These are phyloP conservation scores for Kazachstania viticola DNA, from an alignment of 805 yeast genomes.

Conservation along the genomic window DNA sequence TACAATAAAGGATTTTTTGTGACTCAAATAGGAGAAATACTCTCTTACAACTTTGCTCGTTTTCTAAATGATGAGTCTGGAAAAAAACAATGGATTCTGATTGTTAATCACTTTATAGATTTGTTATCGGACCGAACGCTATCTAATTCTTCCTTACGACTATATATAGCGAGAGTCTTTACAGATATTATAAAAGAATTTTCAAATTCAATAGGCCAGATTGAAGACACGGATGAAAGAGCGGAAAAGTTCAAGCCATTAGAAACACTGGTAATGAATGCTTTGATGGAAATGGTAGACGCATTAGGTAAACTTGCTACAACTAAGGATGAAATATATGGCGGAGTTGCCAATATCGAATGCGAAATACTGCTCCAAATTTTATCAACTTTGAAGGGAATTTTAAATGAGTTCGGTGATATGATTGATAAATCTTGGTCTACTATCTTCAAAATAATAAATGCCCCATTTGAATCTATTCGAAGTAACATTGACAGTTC, in stretches of 20 bases:
- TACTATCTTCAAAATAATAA: constrained; percentile 46
- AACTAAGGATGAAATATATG: constrained; percentile 25
- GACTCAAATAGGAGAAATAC: constrained; percentile 40
- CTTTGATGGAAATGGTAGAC: constrained; percentile 36
- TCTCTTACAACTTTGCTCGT: constrained; percentile 40
- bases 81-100: constrained; percentile 35
- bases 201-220: constrained; percentile 18
- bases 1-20: constrained; percentile 48
- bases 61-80: constrained; percentile 29
- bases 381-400: constrained; percentile 51
- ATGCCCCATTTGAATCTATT: constrained; percentile 43
- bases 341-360: constrained; percentile 38
- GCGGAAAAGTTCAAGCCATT: constrained; percentile 16
- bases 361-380: constrained; percentile 54
- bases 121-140: constrained; percentile 35
- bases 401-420: constrained; percentile 72
- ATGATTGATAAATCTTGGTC: constrained; percentile 60
- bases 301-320: constrained; percentile 28
- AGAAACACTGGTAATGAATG: constrained; percentile 37
- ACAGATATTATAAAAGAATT: constrained; percentile 35
- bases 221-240: constrained; percentile 11
- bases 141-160: constrained; percentile 33
- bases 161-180: constrained; percentile 39
- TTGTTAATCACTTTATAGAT: constrained; percentile 36
- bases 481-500: constrained; percentile 13